Percentiles rank a stretch among this genome's conserved stretches.
These are phyloP conservation scores for Fusarium tanahbumbuense DNA, from an alignment of 2,329 filamentous ascomycete genomes.

Conservation along the genomic window DNA sequence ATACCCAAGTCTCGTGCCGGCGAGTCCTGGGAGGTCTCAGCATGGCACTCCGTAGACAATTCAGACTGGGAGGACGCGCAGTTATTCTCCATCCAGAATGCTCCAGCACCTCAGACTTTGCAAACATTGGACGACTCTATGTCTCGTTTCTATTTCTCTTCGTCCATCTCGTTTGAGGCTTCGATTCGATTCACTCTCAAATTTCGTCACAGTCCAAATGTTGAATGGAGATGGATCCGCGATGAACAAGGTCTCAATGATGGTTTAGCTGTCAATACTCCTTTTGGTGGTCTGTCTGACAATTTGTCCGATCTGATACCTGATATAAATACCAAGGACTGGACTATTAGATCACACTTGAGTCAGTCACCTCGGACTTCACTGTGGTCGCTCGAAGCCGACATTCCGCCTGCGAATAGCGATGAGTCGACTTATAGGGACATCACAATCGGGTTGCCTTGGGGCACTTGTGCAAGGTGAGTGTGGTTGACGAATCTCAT, in stretches of 20 bases:
- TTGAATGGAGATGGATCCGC: conserved; percentile 77
- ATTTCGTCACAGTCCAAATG: conserved; percentile 65
- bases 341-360: conserved; percentile 64
- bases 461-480: conserved; percentile 65
- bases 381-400: conserved; percentile 75
- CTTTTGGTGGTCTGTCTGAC: conserved; percentile 48
- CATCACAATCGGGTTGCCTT: conserved; percentile 72
- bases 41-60: conserved; percentile 77
- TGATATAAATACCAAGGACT: conserved; percentile 63
- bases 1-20: conserved; percentile 66
- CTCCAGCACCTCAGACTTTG: conserved; percentile 62
- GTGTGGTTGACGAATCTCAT: conserved; percentile 16
- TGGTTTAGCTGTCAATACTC: conserved; percentile 67
- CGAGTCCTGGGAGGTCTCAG: conserved; percentile 75
- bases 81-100: conserved; percentile 47
- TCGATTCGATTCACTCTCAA: conserved; percentile 76
- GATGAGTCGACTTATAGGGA: conserved; percentile 68
- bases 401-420: conserved; percentile 66
- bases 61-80: conserved; percentile 65
- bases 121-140: conserved; percentile 49
- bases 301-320: conserved; percentile 67
- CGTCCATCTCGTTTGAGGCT: conserved; percentile 59
- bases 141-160: conserved; percentile 65
- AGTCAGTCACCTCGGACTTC: conserved; percentile 76
- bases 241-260: conserved; percentile 73